phyloP scores from a whole-genome alignment of 2,329 filamentous ascomycete species.

The Fusarium fracticaudum region DNA sequence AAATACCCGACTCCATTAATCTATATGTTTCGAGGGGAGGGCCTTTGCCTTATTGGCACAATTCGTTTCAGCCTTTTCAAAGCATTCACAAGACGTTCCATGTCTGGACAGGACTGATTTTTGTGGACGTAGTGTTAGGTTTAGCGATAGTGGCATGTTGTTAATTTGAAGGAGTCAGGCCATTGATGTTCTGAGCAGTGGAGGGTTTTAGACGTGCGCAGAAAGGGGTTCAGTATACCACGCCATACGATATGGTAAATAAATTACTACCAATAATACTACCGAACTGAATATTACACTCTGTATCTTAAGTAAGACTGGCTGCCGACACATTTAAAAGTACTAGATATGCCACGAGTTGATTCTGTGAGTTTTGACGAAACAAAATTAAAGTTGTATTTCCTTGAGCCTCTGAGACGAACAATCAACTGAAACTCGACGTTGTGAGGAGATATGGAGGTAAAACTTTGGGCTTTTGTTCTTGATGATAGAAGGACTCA shows the following conservation, averaged over 20 bases:
- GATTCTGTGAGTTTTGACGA: not conserved
- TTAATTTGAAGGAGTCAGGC: not conserved
- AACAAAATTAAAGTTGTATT: too few relatives aligned
- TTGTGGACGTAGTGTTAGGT: not conserved
- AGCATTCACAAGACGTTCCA: not conserved
- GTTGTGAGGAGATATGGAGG: too few relatives aligned
- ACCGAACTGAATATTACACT: not conserved
- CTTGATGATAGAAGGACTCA: too few relatives aligned
- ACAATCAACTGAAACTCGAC: not conserved
- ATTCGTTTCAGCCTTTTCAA: not conserved
- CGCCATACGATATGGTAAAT: constrained; percentile 10
- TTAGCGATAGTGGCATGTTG: constrained; percentile 7
- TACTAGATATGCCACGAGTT: not conserved
- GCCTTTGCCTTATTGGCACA: not conserved
- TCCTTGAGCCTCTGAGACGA: not conserved
- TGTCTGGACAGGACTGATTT: not conserved
- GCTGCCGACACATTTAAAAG: not conserved
- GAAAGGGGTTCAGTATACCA: constrained; percentile 17
- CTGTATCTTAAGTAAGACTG: not conserved
- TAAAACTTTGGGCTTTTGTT: too few relatives aligned
- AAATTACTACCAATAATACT: not conserved
- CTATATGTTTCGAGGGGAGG: not conserved
- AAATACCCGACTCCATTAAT: not conserved
- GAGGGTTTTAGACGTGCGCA: constrained; percentile 13
- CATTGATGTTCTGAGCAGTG: not conserved